Conservation (phyloP, 768 basidiomycete genomes). For the Artomyces pyxidatus region DNA sequence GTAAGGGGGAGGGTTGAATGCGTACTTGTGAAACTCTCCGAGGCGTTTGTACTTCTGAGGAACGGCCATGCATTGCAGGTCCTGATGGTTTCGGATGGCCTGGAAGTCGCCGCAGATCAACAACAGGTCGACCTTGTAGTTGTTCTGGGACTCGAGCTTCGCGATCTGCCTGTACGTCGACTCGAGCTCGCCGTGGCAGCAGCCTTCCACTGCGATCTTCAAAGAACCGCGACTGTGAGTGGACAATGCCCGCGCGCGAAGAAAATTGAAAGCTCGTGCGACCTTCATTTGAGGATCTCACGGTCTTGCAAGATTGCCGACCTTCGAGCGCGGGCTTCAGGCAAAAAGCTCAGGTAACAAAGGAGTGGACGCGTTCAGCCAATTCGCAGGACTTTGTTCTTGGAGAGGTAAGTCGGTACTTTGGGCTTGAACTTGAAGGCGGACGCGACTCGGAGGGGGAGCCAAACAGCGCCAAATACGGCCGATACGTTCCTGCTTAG, state of each 20-base stretch:
- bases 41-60: conserved; percentile 82
- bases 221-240: background rate
- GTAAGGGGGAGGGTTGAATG: too few relatives aligned
- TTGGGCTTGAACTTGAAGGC: too few relatives aligned
- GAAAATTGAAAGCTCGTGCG: background rate
- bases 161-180: conserved; percentile 71
- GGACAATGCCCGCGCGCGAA: background rate
- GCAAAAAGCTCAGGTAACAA: too few relatives aligned
- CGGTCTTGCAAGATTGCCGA: too few relatives aligned
- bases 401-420: too few relatives aligned
- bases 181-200: conserved; percentile 92
- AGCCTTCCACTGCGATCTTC: conserved; percentile 86
- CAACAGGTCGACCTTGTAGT: conserved; percentile 72
- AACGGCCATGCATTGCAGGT: conserved; percentile 89
- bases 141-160: conserved; percentile 49
- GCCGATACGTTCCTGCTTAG: too few relatives aligned
- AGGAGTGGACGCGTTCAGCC: too few relatives aligned
- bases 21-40: conserved; percentile 76
- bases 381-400: too few relatives aligned
- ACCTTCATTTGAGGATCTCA: too few relatives aligned
- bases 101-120: conserved; percentile 96
- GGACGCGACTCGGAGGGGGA: too few relatives aligned
- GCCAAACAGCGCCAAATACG: too few relatives aligned
- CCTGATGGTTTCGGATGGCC: conserved; percentile 77
- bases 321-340: too few relatives aligned